These are phyloP conservation scores for Saccharomycopsis oosterbeekiorum DNA, from an alignment of 805 yeast species.

Conservation along the genomic window DNA sequence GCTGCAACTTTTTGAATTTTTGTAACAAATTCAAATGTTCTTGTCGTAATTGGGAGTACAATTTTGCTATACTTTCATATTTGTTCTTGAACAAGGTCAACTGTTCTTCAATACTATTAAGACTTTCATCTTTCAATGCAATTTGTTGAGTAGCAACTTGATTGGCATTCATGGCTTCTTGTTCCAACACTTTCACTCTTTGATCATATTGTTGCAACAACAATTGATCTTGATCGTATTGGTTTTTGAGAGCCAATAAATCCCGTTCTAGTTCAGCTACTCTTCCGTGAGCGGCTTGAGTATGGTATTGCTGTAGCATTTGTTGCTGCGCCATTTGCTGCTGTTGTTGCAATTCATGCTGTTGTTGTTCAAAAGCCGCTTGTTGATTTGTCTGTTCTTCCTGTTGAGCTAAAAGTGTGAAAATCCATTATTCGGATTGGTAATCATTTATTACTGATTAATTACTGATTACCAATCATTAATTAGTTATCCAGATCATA, in stretches of 20 bases:
- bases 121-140: conserved; percentile 65
- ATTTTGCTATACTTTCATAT: conserved; percentile 80
- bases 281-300: conserved; percentile 66
- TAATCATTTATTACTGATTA: no score
- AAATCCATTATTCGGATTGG: no score
- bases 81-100: conserved; percentile 70
- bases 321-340: conserved; percentile 68
- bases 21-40: conserved; percentile 76
- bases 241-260: conserved; percentile 60
- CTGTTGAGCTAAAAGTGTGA: conserved; percentile 45
- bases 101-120: conserved; percentile 62
- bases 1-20: conserved; percentile 71
- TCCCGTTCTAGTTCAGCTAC: conserved; percentile 79
- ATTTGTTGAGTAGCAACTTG: conserved; percentile 63
- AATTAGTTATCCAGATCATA: no score
- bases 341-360: conserved; percentile 54
- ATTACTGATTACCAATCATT: no score
- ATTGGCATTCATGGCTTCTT: conserved; percentile 52
- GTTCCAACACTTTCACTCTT: conserved; percentile 72
- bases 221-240: conserved; percentile 77
- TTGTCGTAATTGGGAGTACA: conserved; percentile 84
- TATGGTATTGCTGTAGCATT: conserved; percentile 53
- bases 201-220: conserved; percentile 81
- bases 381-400: conserved; percentile 63
- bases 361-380: conserved; percentile 58